These are phyloP conservation scores for Scytalidium sp. DNA, from an alignment of 2,329 filamentous ascomycete genomes.

Conservation along the genomic window DNA sequence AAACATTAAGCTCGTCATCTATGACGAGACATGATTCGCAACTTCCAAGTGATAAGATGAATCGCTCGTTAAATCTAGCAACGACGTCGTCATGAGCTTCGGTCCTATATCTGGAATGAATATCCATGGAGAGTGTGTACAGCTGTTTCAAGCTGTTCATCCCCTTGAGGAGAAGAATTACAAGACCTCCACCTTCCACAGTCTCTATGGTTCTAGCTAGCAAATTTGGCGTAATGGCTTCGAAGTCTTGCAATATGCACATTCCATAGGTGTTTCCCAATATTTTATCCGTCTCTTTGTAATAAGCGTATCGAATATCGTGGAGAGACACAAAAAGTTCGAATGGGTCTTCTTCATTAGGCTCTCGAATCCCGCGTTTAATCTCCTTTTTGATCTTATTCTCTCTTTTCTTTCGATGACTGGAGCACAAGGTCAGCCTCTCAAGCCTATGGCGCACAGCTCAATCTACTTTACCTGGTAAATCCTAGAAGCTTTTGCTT, in stretches of 20 bases:
- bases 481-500: slow-evolving; percentile 97
- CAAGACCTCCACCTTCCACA: slow-evolving; percentile 91
- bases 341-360: slow-evolving; percentile 91
- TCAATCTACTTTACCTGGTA: slow-evolving; percentile 53
- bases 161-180: slow-evolving; percentile 86
- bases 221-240: slow-evolving; percentile 95
- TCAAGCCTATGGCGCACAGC: not conserved
- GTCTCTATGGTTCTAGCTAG: slow-evolving; percentile 95
- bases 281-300: slow-evolving; percentile 99
- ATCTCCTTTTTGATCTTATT: slow-evolving; percentile 98
- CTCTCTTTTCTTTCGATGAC: slow-evolving; percentile 97
- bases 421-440: slow-evolving; percentile 27
- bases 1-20: slow-evolving; percentile 94
- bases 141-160: slow-evolving; percentile 97
- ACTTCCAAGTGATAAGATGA: slow-evolving; percentile 91
- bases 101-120: slow-evolving; percentile 93
- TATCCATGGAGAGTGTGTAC: slow-evolving; percentile 96
- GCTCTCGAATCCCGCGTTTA: slow-evolving; percentile 88
- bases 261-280: slow-evolving; percentile 97
- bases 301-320: slow-evolving; percentile 98
- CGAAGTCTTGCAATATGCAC: slow-evolving; percentile 97
- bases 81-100: slow-evolving; percentile 95
- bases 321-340: slow-evolving; percentile 95
- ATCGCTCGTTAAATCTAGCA: slow-evolving; percentile 95
- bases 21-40: slow-evolving; percentile 94